Percentiles rank a stretch among this genome's conserved stretches.
These are phyloP conservation scores for Flagelloscypha sp. DNA, from an alignment of 768 basidiomycete genomes.

Conservation along the genomic window DNA sequence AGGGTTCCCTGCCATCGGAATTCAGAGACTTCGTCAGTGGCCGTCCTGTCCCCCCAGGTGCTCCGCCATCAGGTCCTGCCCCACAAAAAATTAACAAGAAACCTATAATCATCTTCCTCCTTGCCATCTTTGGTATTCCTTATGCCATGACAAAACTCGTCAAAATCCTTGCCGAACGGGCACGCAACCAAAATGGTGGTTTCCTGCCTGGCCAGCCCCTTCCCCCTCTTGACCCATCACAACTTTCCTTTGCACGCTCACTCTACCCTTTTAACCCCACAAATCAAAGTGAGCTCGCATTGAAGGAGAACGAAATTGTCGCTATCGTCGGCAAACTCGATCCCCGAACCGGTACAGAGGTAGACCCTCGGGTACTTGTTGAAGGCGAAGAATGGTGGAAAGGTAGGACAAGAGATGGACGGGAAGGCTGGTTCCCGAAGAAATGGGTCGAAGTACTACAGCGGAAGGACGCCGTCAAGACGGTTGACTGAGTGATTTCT, in stretches of 20 bases:
- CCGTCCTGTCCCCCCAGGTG: conserved; percentile 37
- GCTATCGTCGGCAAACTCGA: conserved; percentile 82
- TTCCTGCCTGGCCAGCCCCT: conserved; percentile 30
- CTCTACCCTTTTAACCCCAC: conserved; percentile 70
- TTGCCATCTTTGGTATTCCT: conserved; percentile 88
- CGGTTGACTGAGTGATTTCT: conserved; percentile 23
- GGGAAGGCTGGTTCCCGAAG: conserved; percentile 90
- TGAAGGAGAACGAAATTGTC: conserved; percentile 88
- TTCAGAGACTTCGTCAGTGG: conserved; percentile 74
- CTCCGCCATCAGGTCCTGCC: conserved; percentile 22
- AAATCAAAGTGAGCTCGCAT: conserved; percentile 66
- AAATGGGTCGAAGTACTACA: conserved; percentile 78
- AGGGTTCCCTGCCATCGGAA: conserved; percentile 44
- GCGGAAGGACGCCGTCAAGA: conserved; percentile 34
- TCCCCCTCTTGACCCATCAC: conserved; percentile 68
- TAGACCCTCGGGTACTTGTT: conserved; percentile 54
- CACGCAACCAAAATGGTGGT: conserved; percentile 35
- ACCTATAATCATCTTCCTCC: conserved; percentile 86
- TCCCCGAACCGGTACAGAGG: conserved; percentile 56
- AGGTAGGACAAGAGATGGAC: conserved; percentile 84
- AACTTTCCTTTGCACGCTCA: conserved; percentile 78
- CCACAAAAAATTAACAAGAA: conserved; percentile 71
- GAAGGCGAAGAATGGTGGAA: conserved; percentile 84
- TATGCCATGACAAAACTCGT: conserved; percentile 91
- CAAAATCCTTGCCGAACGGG: conserved; percentile 61